Conservation (phyloP, 2,329 filamentous ascomycete species). For the Xylariales sp. region DNA sequence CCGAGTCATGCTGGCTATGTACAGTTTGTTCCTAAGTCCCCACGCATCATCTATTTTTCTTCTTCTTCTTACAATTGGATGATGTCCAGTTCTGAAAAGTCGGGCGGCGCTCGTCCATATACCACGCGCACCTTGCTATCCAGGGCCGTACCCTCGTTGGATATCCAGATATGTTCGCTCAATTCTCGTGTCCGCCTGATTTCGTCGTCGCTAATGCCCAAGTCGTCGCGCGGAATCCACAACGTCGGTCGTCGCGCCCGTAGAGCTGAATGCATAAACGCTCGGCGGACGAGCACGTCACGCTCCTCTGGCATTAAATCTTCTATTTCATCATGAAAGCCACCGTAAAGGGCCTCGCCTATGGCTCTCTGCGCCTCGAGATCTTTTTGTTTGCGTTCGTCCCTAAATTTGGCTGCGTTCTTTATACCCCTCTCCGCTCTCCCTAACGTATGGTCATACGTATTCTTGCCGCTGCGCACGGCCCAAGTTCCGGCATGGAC, state of each 20-base stretch:
- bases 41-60: conserved; percentile 1
- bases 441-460: conserved; percentile 60
- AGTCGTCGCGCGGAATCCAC: conserved; percentile 92
- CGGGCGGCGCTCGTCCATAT: conserved; percentile 86
- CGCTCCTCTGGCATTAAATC: conserved; percentile 91
- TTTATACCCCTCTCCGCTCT: conserved; percentile 55
- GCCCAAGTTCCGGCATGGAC: conserved; percentile 62
- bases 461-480: conserved; percentile 60
- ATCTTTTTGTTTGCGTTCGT: conserved; percentile 66
- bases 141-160: conserved; percentile 89
- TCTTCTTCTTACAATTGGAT: conserved; percentile 72
- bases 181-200: conserved; percentile 80
- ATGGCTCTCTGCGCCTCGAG: conserved; percentile 79
- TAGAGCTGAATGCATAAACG: conserved; percentile 90
- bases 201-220: conserved; percentile 93
- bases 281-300: conserved; percentile 84
- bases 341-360: conserved; percentile 84
- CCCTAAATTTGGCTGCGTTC: conserved; percentile 61
- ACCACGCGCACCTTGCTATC: conserved; percentile 86
- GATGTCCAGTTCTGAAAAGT: conserved; percentile 88
- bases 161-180: conserved; percentile 89
- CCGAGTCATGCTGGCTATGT: conserved; percentile 32
- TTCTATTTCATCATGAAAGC: conserved; percentile 92
- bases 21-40: conserved; percentile 31
- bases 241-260: conserved; percentile 86